Percentiles rank a stretch among this genome's conserved stretches.
phyloP scores from a whole-genome alignment of 2,329 filamentous ascomycete genomes.

The Clarireedia paspali region DNA sequence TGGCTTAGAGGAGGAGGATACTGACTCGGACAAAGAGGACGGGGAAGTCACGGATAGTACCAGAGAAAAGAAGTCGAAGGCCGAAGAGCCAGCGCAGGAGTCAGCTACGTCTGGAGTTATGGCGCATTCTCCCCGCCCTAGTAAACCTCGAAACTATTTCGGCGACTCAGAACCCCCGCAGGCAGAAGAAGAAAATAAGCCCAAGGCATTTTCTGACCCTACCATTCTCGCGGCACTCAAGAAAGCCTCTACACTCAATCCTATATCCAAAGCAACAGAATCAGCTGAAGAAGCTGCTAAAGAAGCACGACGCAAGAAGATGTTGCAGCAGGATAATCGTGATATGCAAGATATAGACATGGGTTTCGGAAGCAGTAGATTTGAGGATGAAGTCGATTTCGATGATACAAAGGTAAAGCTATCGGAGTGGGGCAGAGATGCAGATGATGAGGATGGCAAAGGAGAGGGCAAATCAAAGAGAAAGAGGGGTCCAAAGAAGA shows the following conservation, averaged over 20 bases:
- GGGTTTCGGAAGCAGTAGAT: constrained; percentile 82
- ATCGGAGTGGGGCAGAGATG: constrained; percentile 54
- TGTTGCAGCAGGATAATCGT: constrained; percentile 66
- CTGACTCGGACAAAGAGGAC: constrained; percentile 34
- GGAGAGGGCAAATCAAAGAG: constrained; percentile 47
- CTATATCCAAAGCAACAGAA: constrained; percentile 33
- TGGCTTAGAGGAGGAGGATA: constrained; percentile 40
- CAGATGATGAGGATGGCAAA: constrained; percentile 36
- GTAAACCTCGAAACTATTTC: constrained; percentile 51
- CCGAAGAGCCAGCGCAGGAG: constrained; percentile 6
- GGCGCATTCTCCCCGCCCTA: constrained; percentile 39
- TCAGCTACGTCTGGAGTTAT: constrained; percentile 27
- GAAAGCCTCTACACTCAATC: constrained; percentile 64
- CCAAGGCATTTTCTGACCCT: constrained; percentile 60
- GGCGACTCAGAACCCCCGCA: constrained; percentile 45
- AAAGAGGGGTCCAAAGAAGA: constrained; percentile 66
- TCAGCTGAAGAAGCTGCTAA: constrained; percentile 44
- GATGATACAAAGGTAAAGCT: constrained; percentile 61
- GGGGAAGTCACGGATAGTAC: constrained; percentile 33
- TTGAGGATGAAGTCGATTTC: constrained; percentile 81
- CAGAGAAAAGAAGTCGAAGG: constrained; percentile 12
- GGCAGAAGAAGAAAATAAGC: constrained; percentile 28
- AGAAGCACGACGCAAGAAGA: constrained; percentile 62
- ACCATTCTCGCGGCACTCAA: constrained; percentile 77
- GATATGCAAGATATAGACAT: constrained; percentile 90